These are phyloP conservation scores for Pachysolen tannophilus DNA, from an alignment of 805 yeast genomes.

Conservation along the genomic window DNA sequence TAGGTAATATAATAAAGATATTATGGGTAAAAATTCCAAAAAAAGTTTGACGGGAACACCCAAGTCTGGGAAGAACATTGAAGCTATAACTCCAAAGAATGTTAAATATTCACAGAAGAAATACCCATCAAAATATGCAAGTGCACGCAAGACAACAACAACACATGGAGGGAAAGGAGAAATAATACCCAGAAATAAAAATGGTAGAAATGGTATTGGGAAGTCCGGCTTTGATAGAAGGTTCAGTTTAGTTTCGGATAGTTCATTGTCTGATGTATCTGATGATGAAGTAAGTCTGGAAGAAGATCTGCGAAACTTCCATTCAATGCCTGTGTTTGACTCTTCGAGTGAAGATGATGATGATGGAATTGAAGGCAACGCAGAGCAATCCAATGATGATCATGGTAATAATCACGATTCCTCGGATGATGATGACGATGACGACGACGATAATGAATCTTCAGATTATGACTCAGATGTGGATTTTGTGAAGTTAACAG, in stretches of 20 bases:
- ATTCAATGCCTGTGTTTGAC: constrained; percentile 23
- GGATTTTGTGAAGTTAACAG: constrained; percentile 66
- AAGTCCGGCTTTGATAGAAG: constrained; percentile 13
- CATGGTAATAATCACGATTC: constrained; percentile 29
- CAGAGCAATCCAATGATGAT: constrained; percentile 16
- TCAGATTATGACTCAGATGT: constrained; percentile 62
- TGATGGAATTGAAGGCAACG: constrained; percentile 14
- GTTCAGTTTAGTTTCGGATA: constrained; percentile 19
- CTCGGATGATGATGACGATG: constrained; percentile 28
- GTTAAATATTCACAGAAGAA: too few relatives aligned
- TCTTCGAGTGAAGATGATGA: constrained; percentile 21
- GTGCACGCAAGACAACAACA: too few relatives aligned
- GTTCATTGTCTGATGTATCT: constrained; percentile 14
- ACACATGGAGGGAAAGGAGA: too few relatives aligned
- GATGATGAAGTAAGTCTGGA: constrained; percentile 14
- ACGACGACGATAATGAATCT: constrained; percentile 25
- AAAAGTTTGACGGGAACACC: too few relatives aligned
- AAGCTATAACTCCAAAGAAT: too few relatives aligned
- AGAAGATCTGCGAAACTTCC: constrained; percentile 15
- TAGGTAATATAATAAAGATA: too few relatives aligned
- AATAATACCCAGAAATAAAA: too few relatives aligned
- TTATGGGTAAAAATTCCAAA: too few relatives aligned
- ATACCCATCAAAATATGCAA: too few relatives aligned
- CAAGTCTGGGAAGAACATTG: too few relatives aligned
- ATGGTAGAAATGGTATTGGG: neutral